Base-by-base conservation (phyloP, 768 basidiomycete genomes). In the Hemileccinum rubropunctum region DNA sequence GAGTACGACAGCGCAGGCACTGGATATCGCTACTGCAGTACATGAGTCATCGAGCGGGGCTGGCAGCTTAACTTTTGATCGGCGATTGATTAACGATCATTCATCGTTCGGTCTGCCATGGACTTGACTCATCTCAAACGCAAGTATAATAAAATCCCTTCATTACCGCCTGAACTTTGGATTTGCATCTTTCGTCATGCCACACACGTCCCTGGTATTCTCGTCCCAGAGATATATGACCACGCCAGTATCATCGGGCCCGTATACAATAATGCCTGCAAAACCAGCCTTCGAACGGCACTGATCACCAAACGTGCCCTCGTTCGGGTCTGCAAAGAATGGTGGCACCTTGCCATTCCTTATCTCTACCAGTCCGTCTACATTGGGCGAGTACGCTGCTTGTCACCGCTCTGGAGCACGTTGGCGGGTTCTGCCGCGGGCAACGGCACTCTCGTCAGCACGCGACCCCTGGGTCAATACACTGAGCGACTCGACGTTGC, bases 251-350 rank as follows among this genome's bases (percentile, higher is more conserved):
- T 43, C 17, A 20, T 56, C 18, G 61, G 63, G 1, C 35, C 30
- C 10, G 10, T 42, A 9, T 48, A 51, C 44, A 45, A 43, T 20
- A 57, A 17, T 17, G 13, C 37, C 6, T 52, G 40, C 33, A 36
- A 34, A 27, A 13, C 28, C 6, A 50, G 42, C 23, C 40, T 63
- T 3, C 47, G 64, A 26, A 40, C 42, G 5, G 50, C 62, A 6
- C 55, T 68, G 23, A 4, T 66, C 39, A 68, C 64, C 18, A 62
- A 63, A 28, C 56, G 58, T 8, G 46, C 54, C 33, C 52, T 67
- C 21, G 66, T 68, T 2, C 58, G 60, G 7, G 66, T 67, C 33
- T 68, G 62, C 52, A 66, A 42, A 41, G 58, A 50, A 44, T 67
- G 65, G 65, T 63, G 57, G 55, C 50, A 61, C 37, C 44, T 68